Evolutionary conservation across 208 protist genomes (phyloP).

Genomic region (Porcisia hertigi): DNA sequence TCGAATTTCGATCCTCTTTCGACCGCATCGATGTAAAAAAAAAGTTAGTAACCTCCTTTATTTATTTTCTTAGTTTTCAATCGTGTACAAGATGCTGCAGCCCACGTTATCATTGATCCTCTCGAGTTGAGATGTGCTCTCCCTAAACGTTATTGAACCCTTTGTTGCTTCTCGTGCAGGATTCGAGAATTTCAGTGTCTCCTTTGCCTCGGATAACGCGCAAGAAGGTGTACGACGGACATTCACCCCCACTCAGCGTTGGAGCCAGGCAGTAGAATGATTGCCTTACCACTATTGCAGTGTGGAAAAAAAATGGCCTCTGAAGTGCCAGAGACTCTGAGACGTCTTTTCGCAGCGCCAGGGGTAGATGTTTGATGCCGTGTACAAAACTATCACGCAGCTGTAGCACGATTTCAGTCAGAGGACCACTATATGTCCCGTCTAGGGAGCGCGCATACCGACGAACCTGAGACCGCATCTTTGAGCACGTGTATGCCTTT

Average conservation of each 20-base stretch:
- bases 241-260: constrained; percentile 29
- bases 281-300: constrained; percentile 45
- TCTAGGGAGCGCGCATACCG: constrained; percentile 62
- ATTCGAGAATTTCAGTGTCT: constrained; percentile 52
- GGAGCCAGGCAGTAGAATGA: constrained; percentile 49
- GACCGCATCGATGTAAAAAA: background rate
- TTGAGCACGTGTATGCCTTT: constrained; percentile 41
- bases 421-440: constrained; percentile 29
- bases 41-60: background rate
- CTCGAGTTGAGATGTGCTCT: background rate
- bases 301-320: constrained; percentile 33
- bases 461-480: constrained; percentile 40
- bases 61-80: background rate
- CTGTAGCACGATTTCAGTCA: constrained; percentile 51
- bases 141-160: constrained; percentile 29
- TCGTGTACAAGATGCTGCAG: background rate
- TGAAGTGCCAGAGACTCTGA: constrained; percentile 21
- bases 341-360: constrained; percentile 39
- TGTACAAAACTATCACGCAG: constrained; percentile 66
- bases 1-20: background rate
- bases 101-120: background rate
- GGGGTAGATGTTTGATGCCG: constrained; percentile 44
- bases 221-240: constrained; percentile 73
- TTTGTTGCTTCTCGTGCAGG: constrained; percentile 44
- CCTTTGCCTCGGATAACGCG: constrained; percentile 43